Percentiles rank a stretch among this genome's conserved stretches.
These are phyloP conservation scores for Exobasidium rhododendri DNA, from an alignment of 1,284 basidiomycete species.

Conservation along the genomic window DNA sequence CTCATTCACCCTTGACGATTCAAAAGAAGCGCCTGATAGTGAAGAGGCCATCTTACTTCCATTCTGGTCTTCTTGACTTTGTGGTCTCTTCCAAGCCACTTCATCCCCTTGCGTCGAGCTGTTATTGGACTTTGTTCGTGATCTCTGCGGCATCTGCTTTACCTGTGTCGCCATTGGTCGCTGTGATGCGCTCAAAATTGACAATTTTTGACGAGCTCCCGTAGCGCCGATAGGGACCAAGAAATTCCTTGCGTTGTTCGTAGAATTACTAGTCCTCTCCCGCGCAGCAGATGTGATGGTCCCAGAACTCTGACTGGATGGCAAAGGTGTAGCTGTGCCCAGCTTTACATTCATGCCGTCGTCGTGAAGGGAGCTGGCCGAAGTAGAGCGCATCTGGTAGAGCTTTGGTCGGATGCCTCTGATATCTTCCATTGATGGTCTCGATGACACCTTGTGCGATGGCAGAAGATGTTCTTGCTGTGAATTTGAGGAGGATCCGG, in stretches of 20 bases:
- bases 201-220: slow-evolving; percentile 45
- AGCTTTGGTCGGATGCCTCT: neutral
- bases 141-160: no score
- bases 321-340: neutral
- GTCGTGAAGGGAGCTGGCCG: neutral
- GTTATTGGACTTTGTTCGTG: neutral
- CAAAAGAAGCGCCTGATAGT: no score
- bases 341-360: neutral
- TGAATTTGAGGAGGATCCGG: no score
- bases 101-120: no score
- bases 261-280: no score
- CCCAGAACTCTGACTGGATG: neutral
- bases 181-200: slow-evolving; percentile 37
- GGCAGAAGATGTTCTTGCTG: no score
- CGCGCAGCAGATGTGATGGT: neutral
- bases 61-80: neutral
- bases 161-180: neutral
- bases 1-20: no score
- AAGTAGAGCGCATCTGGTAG: neutral
- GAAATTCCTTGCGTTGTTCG: slow-evolving; percentile 29
- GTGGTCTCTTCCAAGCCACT: neutral
- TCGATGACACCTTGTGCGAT: neutral
- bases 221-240: slow-evolving; percentile 45
- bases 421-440: neutral
- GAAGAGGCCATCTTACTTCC: no score